Base-by-base conservation (phyloP, 257 asterid species). In the Ilex asprella region DNA sequence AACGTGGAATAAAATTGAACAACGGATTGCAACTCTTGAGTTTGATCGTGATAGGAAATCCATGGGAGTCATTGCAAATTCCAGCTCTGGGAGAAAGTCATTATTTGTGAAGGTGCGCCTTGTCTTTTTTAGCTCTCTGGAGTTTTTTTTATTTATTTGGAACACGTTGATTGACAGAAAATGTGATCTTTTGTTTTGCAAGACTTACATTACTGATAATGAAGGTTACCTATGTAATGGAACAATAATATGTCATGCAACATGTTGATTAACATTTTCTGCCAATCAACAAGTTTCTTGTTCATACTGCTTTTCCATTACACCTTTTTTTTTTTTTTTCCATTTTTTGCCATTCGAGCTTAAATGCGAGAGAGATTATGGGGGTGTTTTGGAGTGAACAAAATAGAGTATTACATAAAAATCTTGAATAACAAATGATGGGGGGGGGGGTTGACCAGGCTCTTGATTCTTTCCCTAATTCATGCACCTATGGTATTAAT, bases 31-130 rank as follows among this genome's bases (percentile, higher is more conserved):
- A 21, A 93, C 99, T 66, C 99, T 93, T 59, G 99, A 93, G 76
- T 93, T 93, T 74, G 99, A 93, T 43, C 95, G 95, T 58, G 96
- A 89, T 76, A 87, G 99, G 69, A 89, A 93, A 81, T 93, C 99
- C 61, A 93, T 93, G 99, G 96, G 99, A 49, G 96, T 89, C 62
- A 82, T 93, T 70, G 96, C 79, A 68, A 70, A 76, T 58, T 85
- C 97, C 39, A 69, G 70, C 71, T 73, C 79, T 58, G 97, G 95
- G 35, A 79, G 64, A 63, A 89, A 68, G 69, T 63, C 86, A 44
- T 70, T 93, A 68, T 82, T 93, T 76, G 96, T 93, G 58, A 93
- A 93, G 97, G 99, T 93, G 43, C 32, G 59, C 11, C 57, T 53
- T 14, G 6, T 8, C 57, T 2, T 53, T 5, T 8, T 16, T 53